These are phyloP conservation scores for Ceratocystis lukuohia DNA, from an alignment of 2,329 filamentous ascomycete genomes.

Conservation along the genomic window DNA sequence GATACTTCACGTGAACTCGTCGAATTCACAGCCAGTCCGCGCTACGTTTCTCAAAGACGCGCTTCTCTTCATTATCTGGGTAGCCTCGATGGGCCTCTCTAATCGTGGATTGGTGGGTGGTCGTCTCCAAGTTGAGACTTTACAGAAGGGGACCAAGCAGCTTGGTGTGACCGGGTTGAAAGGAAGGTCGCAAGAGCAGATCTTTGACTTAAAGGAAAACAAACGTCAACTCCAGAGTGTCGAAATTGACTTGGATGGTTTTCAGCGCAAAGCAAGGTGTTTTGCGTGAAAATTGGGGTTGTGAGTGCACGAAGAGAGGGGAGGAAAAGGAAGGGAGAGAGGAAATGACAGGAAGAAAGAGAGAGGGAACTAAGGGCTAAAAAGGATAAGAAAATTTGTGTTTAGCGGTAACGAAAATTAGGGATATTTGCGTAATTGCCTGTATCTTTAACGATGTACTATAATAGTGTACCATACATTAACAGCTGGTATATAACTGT, in stretches of 20 bases:
- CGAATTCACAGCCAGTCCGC: constrained; percentile 21
- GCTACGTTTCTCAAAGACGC: constrained; percentile 20
- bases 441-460: too few species aligned
- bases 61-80: constrained; percentile 20
- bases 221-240: neutral
- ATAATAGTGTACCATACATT: too few species aligned
- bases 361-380: neutral
- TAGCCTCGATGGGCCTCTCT: constrained; percentile 7
- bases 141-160: neutral
- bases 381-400: neutral
- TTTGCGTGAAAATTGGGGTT: neutral
- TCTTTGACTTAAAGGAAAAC: neutral
- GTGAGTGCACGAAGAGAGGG: neutral
- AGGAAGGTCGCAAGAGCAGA: neutral
- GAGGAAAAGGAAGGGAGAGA: neutral
- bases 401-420: neutral
- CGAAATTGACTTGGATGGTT: neutral
- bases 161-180: neutral
- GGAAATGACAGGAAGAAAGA: neutral
- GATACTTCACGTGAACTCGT: constrained; percentile 20
- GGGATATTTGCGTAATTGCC: too few species aligned
- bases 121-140: constrained; percentile 4
- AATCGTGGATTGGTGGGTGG: neutral
- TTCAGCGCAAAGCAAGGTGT: constrained; percentile 4
- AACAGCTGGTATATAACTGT: too few species aligned